Evolutionary conservation across 305 asterid species (phyloP), one percentile per base, ranked within the genome.

Genomic region (Striga hermonthica): DNA sequence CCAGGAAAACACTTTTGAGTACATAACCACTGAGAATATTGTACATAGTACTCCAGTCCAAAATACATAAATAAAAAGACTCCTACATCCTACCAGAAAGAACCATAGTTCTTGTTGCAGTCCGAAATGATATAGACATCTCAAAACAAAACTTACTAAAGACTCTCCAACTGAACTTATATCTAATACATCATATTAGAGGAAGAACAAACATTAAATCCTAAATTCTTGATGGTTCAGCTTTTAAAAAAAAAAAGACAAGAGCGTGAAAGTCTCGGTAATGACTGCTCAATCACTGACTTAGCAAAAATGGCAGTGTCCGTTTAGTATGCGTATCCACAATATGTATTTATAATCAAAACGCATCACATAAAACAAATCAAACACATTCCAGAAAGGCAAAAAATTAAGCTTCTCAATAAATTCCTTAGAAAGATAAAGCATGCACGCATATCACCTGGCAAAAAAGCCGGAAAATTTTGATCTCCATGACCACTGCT

Each of bases 401-500:
- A 56, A 28, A 56, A 56, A 9, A 7, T 31, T 31, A 31, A 56
- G 39, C 61, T 11, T 41, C 4, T 5, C 15, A 56, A 31, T 56
- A 56, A 57, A 35, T n/a, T 54, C 61, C 41, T 54, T 36, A 16
- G 28, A 40, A 65, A 57, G 52, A 67, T 58, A 47, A 62, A 72
- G 6, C 7, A 44, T 15, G 36, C 62, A 45, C 48, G 71, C 50
- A 49, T 70, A 31, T 56, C 70, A 82, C 95, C 84, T 68, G 86
- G 93, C 72, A 85, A 81, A 73, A 88, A 85, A 66, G 95, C 60
- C n/a, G 93, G 90, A 67, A 85, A 88, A 60, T 82, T 88, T 68
- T 75, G 90, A 79, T 88, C 95, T 38, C 87, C 87, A 44, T 69
- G 80, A 64, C 76, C 67, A 57, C 65, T 54, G 37, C 82, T 75